Percentiles rank a stretch among this genome's conserved stretches.
Evolutionary conservation across 2,329 filamentous ascomycete species (phyloP).

Genomic region (Beauveria scarabaeidicola): DNA sequence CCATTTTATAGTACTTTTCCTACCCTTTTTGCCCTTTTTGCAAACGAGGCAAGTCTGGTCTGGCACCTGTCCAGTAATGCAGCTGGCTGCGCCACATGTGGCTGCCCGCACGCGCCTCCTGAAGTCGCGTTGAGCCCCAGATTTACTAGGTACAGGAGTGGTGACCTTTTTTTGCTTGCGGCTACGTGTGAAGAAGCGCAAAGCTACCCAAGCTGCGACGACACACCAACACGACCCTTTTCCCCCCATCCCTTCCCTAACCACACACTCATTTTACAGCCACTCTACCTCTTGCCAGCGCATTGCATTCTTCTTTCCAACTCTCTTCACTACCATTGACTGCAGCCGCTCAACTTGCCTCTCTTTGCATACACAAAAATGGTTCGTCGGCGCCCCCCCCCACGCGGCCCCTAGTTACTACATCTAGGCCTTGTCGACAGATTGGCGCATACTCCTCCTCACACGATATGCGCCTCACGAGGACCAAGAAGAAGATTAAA

Average conservation of each 20-base stretch:
- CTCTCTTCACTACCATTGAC: background rate
- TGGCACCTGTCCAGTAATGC: background rate
- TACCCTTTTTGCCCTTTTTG: background rate
- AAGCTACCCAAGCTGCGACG: constrained; percentile 2
- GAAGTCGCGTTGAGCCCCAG: constrained; percentile 9
- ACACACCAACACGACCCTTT: constrained; percentile 1
- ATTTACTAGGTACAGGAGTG: background rate
- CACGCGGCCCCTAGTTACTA: background rate
- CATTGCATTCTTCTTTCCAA: background rate
- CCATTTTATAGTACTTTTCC: background rate
- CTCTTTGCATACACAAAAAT: constrained; percentile 1
- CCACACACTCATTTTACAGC: constrained; percentile 5
- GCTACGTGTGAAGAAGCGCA: constrained; percentile 8
- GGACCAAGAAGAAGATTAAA: background rate
- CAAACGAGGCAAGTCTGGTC: background rate
- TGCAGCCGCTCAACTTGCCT: background rate
- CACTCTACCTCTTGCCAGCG: background rate
- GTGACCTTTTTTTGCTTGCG: constrained; percentile 2
- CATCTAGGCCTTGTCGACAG: background rate
- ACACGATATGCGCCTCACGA: background rate
- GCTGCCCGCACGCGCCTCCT: constrained; percentile 10
- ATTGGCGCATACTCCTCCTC: background rate
- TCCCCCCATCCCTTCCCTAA: background rate
- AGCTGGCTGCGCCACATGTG: background rate
- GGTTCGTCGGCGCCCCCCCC: background rate